phyloP scores from a whole-genome alignment of 2,329 filamentous ascomycete species.

The Ceratocystis harringtonii region DNA sequence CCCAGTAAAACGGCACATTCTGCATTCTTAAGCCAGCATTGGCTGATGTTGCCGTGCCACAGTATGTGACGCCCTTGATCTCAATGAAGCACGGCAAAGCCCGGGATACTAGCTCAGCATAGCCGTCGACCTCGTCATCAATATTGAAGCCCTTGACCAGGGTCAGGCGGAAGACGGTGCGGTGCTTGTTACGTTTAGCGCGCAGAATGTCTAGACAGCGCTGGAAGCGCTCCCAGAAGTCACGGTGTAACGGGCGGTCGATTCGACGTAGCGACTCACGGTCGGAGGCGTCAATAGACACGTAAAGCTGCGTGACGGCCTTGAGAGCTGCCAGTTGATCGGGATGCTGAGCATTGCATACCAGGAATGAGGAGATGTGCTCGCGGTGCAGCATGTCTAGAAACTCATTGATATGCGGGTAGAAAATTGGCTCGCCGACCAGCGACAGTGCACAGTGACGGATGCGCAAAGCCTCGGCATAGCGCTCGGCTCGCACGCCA shows the following conservation, averaged over 20 bases:
- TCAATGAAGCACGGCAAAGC: slow-evolving; percentile 86
- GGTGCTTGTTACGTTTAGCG: slow-evolving; percentile 67
- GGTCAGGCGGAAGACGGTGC: slow-evolving; percentile 87
- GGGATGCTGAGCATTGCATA: slow-evolving; percentile 94
- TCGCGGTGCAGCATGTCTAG: slow-evolving; percentile 67
- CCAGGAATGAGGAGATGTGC: slow-evolving; percentile 82
- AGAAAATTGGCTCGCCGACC: slow-evolving; percentile 97
- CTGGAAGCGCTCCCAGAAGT: slow-evolving; percentile 95
- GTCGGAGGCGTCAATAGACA: slow-evolving; percentile 90
- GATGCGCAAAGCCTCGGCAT: slow-evolving; percentile 83
- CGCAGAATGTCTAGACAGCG: slow-evolving; percentile 79
- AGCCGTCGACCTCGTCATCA: slow-evolving; percentile 80
- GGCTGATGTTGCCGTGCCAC: slow-evolving; percentile 73
- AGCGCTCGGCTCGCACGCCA: slow-evolving; percentile 79
- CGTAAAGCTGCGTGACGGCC: slow-evolving; percentile 88
- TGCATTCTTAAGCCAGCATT: slow-evolving; percentile 87
- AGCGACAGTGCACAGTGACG: slow-evolving; percentile 83
- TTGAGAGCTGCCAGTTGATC: slow-evolving; percentile 70
- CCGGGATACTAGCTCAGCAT: slow-evolving; percentile 74
- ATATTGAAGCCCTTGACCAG: slow-evolving; percentile 98
- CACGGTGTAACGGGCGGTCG: slow-evolving; percentile 79
- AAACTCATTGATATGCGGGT: slow-evolving; percentile 92
- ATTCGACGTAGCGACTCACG: slow-evolving; percentile 75
- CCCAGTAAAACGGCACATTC: slow-evolving; percentile 91
- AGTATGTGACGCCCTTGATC: slow-evolving; percentile 94